Evolutionary conservation across 2,329 filamentous ascomycete species (phyloP).

Genomic region (Davidsoniella neocaledoniae): DNA sequence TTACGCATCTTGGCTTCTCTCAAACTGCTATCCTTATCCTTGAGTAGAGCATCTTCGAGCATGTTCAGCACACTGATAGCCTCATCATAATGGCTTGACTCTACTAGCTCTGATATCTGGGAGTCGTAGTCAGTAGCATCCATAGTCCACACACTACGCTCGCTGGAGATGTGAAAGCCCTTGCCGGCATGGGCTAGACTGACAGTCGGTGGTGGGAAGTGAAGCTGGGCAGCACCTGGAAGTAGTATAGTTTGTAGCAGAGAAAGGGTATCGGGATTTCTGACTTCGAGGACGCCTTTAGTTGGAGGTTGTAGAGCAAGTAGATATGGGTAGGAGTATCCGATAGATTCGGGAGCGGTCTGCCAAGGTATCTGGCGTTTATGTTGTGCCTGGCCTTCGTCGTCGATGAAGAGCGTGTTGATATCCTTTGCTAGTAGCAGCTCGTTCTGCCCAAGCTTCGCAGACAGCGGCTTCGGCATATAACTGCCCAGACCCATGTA

Average conservation of each 20-base stretch:
- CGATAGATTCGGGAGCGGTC: conserved; percentile 71
- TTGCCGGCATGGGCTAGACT: conserved; percentile 94
- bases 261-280: conserved; percentile 84
- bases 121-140: conserved; percentile 78
- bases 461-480: conserved; percentile 77
- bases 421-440: conserved; percentile 94
- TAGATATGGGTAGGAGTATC: conserved; percentile 94
- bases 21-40: conserved; percentile 64
- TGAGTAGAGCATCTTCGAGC: conserved; percentile 80
- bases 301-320: conserved; percentile 68
- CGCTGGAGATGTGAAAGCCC: conserved; percentile 84
- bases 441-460: conserved; percentile 65
- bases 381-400: conserved; percentile 63
- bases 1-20: conserved; percentile 84
- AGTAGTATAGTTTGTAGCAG: conserved; percentile 72
- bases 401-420: conserved; percentile 81
- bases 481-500: conserved; percentile 91
- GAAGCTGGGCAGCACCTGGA: conserved; percentile 65
- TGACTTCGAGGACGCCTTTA: conserved; percentile 74
- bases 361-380: conserved; percentile 88
- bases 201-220: conserved; percentile 82
- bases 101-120: conserved; percentile 69
- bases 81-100: conserved; percentile 64
- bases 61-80: conserved; percentile 77
- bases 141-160: conserved; percentile 92